Evolutionary conservation across 495 filamentous ascomycete species (phyloP), one percentile per base, ranked within the genome.

Genomic region (Cercophora newfieldiana): DNA sequence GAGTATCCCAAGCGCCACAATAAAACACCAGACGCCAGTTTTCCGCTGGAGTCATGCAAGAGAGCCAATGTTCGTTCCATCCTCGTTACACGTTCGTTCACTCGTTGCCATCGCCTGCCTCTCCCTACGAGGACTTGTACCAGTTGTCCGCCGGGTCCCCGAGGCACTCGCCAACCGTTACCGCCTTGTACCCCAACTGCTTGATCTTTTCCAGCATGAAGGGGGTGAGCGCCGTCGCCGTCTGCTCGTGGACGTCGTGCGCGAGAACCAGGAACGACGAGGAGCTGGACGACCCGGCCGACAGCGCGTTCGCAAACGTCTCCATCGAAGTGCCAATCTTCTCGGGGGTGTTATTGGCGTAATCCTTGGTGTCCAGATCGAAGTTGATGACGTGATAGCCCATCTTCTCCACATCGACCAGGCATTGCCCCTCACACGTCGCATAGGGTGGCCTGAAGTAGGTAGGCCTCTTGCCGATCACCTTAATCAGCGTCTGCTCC

Each of bases 81-180:
- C 10, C 50, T 26, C 25, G 6, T 26, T 19, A 7, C 37, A 7
- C 37, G 37, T 47, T 18, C 37, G 37, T 7, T 18, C 37, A 47
- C 7, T 47, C n/a, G 37, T 47, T 7, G 37, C 37, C n/a, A 8
- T 22, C 21, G n/a, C 50, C n/a, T 53, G 16, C 37, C 18, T 16
- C 12, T 7, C 19, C 29, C 14, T 4, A 69, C 25, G 49, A 60
- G 62, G 28, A 31, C 67, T 84, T 83, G 67, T 89, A 90, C 89
- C 89, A 91, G 65, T 85, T 83, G 19, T 76, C 78, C 12, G 72
- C 66, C 0, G 87, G 79, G 66, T 90, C 86, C 0, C 78, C 81
- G 51, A 90, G 68, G 70, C 87, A 90, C 66, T 89, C 84, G 0
- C 87, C 88, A 55, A 89, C 79, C 26, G 85, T 85, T 24, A 87